A percentile compares a stretch with the other conserved stretches of the same genome.
These are phyloP conservation scores for Erucastrum elatum DNA, from an alignment of 345 rosid genomes.

Conservation along the genomic window DNA sequence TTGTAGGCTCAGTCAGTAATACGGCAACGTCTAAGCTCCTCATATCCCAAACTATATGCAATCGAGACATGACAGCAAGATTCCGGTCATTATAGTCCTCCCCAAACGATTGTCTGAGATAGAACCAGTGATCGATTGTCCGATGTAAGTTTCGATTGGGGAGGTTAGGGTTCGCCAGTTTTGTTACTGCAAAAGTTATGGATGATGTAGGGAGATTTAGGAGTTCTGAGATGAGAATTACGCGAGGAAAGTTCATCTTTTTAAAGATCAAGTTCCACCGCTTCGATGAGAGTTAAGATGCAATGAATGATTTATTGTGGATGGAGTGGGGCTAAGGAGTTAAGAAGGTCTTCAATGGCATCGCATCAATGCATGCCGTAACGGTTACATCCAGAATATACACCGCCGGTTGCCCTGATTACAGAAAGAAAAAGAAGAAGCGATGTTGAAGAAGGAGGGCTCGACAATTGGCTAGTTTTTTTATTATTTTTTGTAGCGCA, in stretches of 20 bases:
- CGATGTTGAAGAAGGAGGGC: too few species aligned
- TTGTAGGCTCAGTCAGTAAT: constrained; percentile 29
- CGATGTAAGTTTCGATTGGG: constrained; percentile 7
- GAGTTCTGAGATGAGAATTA: not conserved
- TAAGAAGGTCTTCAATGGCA: too few species aligned
- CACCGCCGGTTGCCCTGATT: too few species aligned
- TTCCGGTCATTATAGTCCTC: constrained; percentile 52
- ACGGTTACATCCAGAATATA: too few species aligned
- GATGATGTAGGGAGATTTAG: too few species aligned
- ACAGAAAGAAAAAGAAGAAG: too few species aligned
- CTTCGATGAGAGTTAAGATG: too few species aligned
- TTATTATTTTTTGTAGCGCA: too few species aligned
- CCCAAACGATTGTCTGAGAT: constrained; percentile 7
- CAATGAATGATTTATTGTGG: too few species aligned
- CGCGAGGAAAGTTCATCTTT: not conserved
- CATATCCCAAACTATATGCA: constrained; percentile 84
- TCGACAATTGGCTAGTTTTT: too few species aligned
- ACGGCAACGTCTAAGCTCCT: constrained; percentile 82
- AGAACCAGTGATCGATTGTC: not conserved
- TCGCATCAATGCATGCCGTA: too few species aligned
- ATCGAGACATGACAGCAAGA: constrained; percentile 44
- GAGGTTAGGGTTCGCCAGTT: constrained; percentile 51
- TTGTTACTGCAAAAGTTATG: not conserved
- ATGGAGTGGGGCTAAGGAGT: too few species aligned
- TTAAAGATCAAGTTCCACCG: not conserved